These are phyloP conservation scores for Hypoxylon lienhwacheense DNA, from an alignment of 495 filamentous ascomycete genomes.

Conservation along the genomic window DNA sequence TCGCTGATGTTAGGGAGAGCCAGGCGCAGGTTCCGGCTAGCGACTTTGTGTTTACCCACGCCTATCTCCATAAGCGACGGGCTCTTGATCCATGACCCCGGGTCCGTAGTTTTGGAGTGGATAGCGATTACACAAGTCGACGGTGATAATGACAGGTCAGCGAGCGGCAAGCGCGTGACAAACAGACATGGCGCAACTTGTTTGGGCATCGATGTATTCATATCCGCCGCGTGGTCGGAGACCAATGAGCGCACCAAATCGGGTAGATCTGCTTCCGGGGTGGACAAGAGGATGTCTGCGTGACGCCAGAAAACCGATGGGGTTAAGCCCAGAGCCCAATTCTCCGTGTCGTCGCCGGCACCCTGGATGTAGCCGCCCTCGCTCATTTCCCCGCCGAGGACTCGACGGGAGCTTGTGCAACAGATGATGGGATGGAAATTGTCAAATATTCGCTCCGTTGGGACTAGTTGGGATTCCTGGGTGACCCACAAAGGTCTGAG, in stretches of 20 bases:
- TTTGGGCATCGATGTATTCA: constrained; percentile 37
- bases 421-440: constrained; percentile 73
- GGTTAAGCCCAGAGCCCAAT: constrained; percentile 80
- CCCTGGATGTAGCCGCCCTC: constrained; percentile 87
- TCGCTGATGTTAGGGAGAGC: constrained; percentile 61
- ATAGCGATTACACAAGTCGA: constrained; percentile 39
- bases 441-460: constrained; percentile 45
- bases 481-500: constrained; percentile 66
- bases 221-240: constrained; percentile 19
- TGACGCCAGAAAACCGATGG: constrained; percentile 78
- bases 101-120: constrained; percentile 39
- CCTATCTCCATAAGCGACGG: constrained; percentile 60
- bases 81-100: constrained; percentile 40
- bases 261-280: constrained; percentile 66
- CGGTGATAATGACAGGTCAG: constrained; percentile 6
- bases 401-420: constrained; percentile 73
- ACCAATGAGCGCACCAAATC: constrained; percentile 62
- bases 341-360: constrained; percentile 89
- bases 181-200: constrained; percentile 41
- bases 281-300: constrained; percentile 54
- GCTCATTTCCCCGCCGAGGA: constrained; percentile 65
- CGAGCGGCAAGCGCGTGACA: constrained; percentile 35
- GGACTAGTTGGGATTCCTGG: constrained; percentile 46
- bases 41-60: constrained; percentile 66
- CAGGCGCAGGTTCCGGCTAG: constrained; percentile 71